These are phyloP conservation scores for Volvariella surrecta DNA, from an alignment of 1,284 basidiomycete genomes.

Conservation along the genomic window DNA sequence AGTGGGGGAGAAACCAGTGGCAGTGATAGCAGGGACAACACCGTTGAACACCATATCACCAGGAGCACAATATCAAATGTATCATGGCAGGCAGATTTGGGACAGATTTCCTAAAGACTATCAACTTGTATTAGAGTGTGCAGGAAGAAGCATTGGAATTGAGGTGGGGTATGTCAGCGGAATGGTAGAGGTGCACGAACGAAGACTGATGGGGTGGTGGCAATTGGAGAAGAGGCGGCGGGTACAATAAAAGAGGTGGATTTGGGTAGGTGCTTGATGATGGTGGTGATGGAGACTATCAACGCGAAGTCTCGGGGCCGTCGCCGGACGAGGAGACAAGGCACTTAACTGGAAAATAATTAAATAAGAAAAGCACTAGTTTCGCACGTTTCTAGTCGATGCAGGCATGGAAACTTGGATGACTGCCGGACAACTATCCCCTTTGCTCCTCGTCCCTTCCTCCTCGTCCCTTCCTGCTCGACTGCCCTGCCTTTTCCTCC, in stretches of 20 bases:
- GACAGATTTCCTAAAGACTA: constrained; percentile 48
- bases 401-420: constrained; percentile 5
- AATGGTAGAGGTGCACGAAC: constrained; percentile 54
- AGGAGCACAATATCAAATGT: constrained; percentile 52
- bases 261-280: not conserved
- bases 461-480: not conserved
- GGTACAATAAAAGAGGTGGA: constrained; percentile 8
- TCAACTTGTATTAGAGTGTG: constrained; percentile 36
- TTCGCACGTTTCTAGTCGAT: no score
- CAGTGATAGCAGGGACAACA: constrained; percentile 9
- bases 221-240: constrained; percentile 17
- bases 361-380: no score
- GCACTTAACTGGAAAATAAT: no score
- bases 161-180: constrained; percentile 35
- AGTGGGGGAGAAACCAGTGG: constrained; percentile 4
- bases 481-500: not conserved
- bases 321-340: no score
- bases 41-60: constrained; percentile 24
- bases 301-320: no score
- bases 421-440: constrained; percentile 5
- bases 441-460: constrained; percentile 1
- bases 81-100: constrained; percentile 46
- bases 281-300: no score
- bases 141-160: constrained; percentile 44
- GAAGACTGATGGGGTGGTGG: constrained; percentile 46